Evolutionary conservation across 1,284 basidiomycete genomes (phyloP).

Genomic region (Stereum hirsutum): DNA sequence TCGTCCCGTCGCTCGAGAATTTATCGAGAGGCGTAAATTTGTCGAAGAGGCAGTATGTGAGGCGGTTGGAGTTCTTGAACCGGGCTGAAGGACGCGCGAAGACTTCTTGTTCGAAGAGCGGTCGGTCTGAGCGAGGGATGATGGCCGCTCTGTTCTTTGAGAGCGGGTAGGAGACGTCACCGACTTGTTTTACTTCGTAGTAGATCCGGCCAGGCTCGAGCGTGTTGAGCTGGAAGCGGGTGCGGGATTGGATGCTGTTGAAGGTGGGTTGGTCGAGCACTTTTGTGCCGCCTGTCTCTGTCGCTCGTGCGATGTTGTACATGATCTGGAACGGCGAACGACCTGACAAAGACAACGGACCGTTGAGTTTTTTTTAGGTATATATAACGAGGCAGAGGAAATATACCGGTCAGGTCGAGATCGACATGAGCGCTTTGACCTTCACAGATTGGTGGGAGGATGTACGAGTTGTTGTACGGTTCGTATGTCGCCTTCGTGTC

Average conservation of each 20-base stretch:
- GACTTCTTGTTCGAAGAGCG: conserved; percentile 81
- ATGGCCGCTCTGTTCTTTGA: conserved; percentile 47
- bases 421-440: conserved; percentile 74
- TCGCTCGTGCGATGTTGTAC: conserved; percentile 67
- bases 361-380: neutral
- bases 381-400: neutral
- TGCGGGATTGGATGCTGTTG: conserved; percentile 77
- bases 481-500: conserved; percentile 47
- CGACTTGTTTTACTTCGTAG: conserved; percentile 85
- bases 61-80: conserved; percentile 60
- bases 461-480: conserved; percentile 54
- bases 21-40: conserved; percentile 44
- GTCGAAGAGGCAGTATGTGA: conserved; percentile 74
- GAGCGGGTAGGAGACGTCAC: conserved; percentile 81
- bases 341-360: conserved; percentile 35
- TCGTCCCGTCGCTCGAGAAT: conserved; percentile 46
- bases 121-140: conserved; percentile 53
- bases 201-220: conserved; percentile 73
- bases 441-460: conserved; percentile 75
- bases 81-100: conserved; percentile 67
- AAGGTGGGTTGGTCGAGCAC: conserved; percentile 68
- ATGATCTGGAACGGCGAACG: conserved; percentile 81
- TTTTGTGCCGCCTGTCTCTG: conserved; percentile 48
- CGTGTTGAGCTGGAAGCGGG: conserved; percentile 80
- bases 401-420: conserved; percentile 66